Base-by-base conservation (phyloP, 495 filamentous ascomycete genomes). In the Hypoxylon cercidicola region DNA sequence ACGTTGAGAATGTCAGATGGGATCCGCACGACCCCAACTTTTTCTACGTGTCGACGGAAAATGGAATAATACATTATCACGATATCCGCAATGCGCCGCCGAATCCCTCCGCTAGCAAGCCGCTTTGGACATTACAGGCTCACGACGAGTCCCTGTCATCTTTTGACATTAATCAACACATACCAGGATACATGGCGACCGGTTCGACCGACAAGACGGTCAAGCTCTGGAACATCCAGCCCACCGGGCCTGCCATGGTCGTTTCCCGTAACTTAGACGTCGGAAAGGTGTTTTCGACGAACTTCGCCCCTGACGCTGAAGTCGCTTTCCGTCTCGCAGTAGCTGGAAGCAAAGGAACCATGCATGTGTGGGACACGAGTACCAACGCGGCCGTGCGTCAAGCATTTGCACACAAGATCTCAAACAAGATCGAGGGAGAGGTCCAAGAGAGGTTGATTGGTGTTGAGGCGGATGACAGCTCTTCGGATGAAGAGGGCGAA, bases 31-130 rank as follows among this genome's bases (percentile, higher is more conserved):
- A 97, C 71, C 78, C 87, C 4, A 93, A 96, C 78, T 92, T 81
- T 80, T 99, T 99, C 84, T 98, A 91, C 79, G 90, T 95, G 46
- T 90, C 93, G 12, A 99, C 96, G 0, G 95, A 99, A 69, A 90
- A 84, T 59, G 95, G 95, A 9, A 83, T 93, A 49, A 83, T 99
- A 39, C 93, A 97, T 78, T 90, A 89, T 71, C 91, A 92, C 73
- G 95, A 99, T 71, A 81, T 85, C 18, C 88, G 95, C 7, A 86
- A 85, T 16, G 78, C 84, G 6, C 88, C 91, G 32, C 73, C 88
- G 45, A 84, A 84, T 40, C 91, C 92, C 0, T 82, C 87, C 20
- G 79, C 83, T 9, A 90, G 88, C 65, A 96, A 93, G 73, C 88
- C 96, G 7, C 86, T 94, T 11, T 99, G 96, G 96, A 89, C 87